These are phyloP conservation scores for Paramarasmius palmivorus DNA, from an alignment of 1,284 basidiomycete genomes.

Conservation along the genomic window DNA sequence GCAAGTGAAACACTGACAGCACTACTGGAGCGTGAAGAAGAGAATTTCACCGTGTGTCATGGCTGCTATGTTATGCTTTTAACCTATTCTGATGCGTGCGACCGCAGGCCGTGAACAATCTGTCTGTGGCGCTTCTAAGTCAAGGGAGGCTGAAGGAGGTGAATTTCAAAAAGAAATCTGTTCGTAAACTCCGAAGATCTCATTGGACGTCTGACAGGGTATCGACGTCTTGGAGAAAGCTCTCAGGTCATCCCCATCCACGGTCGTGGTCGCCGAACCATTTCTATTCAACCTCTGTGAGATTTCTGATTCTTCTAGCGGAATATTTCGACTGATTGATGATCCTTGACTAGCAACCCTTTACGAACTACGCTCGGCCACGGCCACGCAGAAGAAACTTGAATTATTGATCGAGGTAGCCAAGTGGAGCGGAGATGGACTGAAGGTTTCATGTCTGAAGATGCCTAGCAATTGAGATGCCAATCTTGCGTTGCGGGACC, in stretches of 20 bases:
- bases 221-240: slow-evolving; percentile 67
- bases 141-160: slow-evolving; percentile 74
- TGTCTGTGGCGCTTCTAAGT: slow-evolving; percentile 68
- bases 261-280: slow-evolving; percentile 72
- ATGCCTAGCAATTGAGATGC: slow-evolving; percentile 52
- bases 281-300: slow-evolving; percentile 80
- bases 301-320: slow-evolving; percentile 25
- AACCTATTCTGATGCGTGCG: not conserved
- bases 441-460: slow-evolving; percentile 77
- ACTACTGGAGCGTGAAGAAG: slow-evolving; percentile 49
- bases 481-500: too few species aligned
- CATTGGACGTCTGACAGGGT: slow-evolving; percentile 38
- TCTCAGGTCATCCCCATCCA: slow-evolving; percentile 61
- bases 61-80: not conserved
- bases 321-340: not conserved
- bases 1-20: slow-evolving; percentile 46
- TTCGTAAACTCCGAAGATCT: not conserved
- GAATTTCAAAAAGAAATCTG: slow-evolving; percentile 11
- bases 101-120: slow-evolving; percentile 72
- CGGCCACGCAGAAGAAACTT: slow-evolving; percentile 71
- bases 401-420: slow-evolving; percentile 72
- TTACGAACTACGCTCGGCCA: slow-evolving; percentile 74
- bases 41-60: slow-evolving; percentile 58
- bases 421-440: slow-evolving; percentile 80
- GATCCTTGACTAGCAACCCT: slow-evolving; percentile 57